Evolutionary conservation across 2,329 filamentous ascomycete genomes (phyloP), one percentile per base, ranked within the genome.

Genomic region (Venturia effusa): DNA sequence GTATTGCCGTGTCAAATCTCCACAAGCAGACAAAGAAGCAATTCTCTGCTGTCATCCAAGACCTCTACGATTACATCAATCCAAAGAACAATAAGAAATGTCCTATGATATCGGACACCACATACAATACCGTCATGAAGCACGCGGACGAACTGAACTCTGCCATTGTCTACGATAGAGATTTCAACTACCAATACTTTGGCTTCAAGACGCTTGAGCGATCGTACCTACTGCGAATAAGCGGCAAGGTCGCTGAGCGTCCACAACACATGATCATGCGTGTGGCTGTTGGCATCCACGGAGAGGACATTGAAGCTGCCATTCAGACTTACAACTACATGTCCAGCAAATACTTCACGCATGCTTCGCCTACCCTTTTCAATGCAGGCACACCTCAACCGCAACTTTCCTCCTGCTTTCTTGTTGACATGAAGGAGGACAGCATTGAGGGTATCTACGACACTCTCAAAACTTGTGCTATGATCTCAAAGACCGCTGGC

Each of bases 1-100:
- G 94, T 79, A 97, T 99, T 74, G 94, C 94, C 70, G 94, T 99
- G 64, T 99, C 94, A 73, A 99, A 99, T 81, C 88, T 99, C 66
- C 94, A 99, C 87, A 99, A 99, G 81, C 94, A 99, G 84, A 99
- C 94, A 68, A 97, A 97, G 85, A 99, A 99, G 84, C 93, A 97
- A 76, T 99, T 95, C 82, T 97, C 94, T n/a, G 83, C 90, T 61
- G 94, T 99, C 66, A 84, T 99, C 71, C 88, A 86, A 71, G 94
- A 99, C 72, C 86, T 99, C 51, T 97, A 93, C 80, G 84, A 94
- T 81, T 99, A 97, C 77, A 81, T 96, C 77, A 99, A 99, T 81
- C 92, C 93, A 67, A 96, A 90, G 80, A 99, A 96, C 77, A 80
- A 81, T 67, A 88, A 83, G 69, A 75, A 83, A 8, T 93, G 92